These are phyloP conservation scores for Salix viminalis DNA, from an alignment of 345 rosid genomes.

Conservation along the genomic window DNA sequence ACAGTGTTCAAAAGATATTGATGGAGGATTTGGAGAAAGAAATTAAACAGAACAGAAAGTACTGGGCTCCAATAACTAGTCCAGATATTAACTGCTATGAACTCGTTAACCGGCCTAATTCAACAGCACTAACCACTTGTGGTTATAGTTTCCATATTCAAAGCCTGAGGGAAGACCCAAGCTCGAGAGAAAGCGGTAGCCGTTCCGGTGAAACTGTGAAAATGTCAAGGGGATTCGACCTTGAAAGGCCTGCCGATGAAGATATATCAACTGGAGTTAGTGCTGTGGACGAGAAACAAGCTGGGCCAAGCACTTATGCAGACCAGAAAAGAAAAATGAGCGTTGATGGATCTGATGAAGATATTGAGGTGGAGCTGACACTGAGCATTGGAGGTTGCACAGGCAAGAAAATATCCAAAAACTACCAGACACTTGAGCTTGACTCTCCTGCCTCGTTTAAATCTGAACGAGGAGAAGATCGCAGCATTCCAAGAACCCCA, in stretches of 20 bases:
- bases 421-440: slow-evolving; percentile 17
- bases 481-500: slow-evolving; percentile 47
- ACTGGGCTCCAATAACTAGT: slow-evolving; percentile 19
- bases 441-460: slow-evolving; percentile 27
- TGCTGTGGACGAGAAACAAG: slow-evolving; percentile 22
- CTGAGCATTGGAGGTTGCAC: slow-evolving; percentile 55
- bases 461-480: slow-evolving; percentile 35
- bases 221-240: slow-evolving; percentile 35
- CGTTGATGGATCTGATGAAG: slow-evolving; percentile 32
- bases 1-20: slow-evolving; percentile 59
- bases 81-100: slow-evolving; percentile 18
- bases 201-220: slow-evolving; percentile 36
- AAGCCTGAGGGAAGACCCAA: slow-evolving; percentile 19
- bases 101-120: slow-evolving; percentile 18
- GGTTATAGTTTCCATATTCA: slow-evolving; percentile 18
- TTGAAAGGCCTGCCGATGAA: slow-evolving; percentile 41
- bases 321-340: slow-evolving; percentile 8
- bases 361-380: slow-evolving; percentile 59
- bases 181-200: slow-evolving; percentile 50
- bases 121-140: slow-evolving; percentile 14
- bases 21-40: slow-evolving; percentile 55
- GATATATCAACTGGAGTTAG: slow-evolving; percentile 30
- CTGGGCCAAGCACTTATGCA: slow-evolving; percentile 27
- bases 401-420: slow-evolving; percentile 18
- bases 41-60: slow-evolving; percentile 30